phyloP scores from a whole-genome alignment of 1,284 basidiomycete genomes.

The Microstroma glucosiphilum region DNA sequence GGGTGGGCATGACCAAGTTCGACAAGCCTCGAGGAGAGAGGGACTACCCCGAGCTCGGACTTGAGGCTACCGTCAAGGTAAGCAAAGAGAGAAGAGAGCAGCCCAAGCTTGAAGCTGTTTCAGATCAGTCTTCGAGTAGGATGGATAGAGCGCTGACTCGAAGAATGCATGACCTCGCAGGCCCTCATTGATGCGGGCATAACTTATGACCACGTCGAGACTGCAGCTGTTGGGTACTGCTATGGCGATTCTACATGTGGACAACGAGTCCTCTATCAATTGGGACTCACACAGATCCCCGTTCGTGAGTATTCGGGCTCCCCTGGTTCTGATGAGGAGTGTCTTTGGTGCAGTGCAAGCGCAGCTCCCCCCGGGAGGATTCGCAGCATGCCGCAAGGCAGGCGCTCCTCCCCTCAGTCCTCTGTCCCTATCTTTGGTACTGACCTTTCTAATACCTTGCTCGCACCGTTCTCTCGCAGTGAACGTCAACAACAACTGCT shows the following conservation, averaged over 20 bases:
- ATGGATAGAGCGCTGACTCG: not conserved
- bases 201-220: slow-evolving; percentile 70
- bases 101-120: no score
- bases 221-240: slow-evolving; percentile 68
- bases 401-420: not conserved
- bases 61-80: slow-evolving; percentile 71
- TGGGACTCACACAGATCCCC: slow-evolving; percentile 76
- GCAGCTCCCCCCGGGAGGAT: no score
- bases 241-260: slow-evolving; percentile 59
- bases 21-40: slow-evolving; percentile 60
- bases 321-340: no score
- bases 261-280: slow-evolving; percentile 75
- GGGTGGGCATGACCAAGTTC: slow-evolving; percentile 72
- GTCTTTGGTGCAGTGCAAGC: no score
- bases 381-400: not conserved
- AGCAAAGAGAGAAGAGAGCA: not conserved
- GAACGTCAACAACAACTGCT: slow-evolving; percentile 67
- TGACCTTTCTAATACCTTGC: not conserved
- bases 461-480: slow-evolving; percentile 43
- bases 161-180: not conserved
- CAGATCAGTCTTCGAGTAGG: not conserved
- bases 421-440: not conserved
- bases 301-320: slow-evolving; percentile 51
- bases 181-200: slow-evolving; percentile 79
- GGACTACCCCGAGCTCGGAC: slow-evolving; percentile 51